phyloP scores from a whole-genome alignment of 2,329 filamentous ascomycete species.

The Claviceps arundinis region DNA sequence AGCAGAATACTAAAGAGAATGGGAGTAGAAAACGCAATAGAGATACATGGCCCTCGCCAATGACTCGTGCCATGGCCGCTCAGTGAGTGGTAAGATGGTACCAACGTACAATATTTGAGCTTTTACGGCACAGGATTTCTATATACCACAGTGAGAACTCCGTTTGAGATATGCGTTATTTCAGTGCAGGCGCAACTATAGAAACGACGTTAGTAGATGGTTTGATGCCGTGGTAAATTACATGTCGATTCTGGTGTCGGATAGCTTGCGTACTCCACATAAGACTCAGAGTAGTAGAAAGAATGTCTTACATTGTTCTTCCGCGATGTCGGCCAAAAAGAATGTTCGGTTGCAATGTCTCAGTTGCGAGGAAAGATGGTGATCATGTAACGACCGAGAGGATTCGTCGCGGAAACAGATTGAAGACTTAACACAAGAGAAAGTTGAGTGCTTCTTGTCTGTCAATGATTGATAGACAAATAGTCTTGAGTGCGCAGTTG shows the following conservation, averaged over 20 bases:
- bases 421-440: too few species aligned
- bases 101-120: neutral
- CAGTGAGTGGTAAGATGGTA: neutral
- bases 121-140: neutral
- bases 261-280: neutral
- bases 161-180: too few species aligned
- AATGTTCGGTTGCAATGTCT: neutral
- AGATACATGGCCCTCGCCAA: neutral
- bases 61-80: neutral
- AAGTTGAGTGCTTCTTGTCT: neutral
- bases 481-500: neutral
- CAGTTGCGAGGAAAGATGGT: neutral
- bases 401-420: neutral
- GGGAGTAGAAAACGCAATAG: neutral
- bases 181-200: neutral
- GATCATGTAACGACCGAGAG: neutral
- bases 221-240: neutral
- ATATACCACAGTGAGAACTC: neutral
- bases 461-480: neutral
- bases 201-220: neutral
- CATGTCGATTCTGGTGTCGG: neutral
- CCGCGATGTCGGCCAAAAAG: neutral
- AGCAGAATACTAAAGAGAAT: neutral
- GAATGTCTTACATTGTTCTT: neutral
- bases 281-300: neutral